Base-by-base conservation (phyloP, 2,329 filamentous ascomycete species). In the Ascochyta viciae-villosae region DNA sequence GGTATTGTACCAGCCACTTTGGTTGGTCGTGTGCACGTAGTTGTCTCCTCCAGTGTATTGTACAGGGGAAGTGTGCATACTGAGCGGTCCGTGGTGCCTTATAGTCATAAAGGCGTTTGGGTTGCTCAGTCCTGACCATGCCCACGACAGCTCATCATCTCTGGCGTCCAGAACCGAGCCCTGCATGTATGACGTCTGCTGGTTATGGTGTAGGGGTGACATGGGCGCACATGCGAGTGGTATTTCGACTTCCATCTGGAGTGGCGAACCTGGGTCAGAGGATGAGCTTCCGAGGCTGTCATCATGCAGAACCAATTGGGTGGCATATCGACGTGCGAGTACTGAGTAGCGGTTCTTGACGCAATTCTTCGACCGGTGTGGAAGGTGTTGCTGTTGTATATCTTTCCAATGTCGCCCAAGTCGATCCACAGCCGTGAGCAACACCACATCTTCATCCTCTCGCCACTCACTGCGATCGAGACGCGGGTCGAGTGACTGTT, bases 401-500 rank as follows among this genome's bases (percentile, higher is more conserved):
- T 74, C 69, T 49, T 74, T 75, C 76, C 76, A 78, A 53, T 76
- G 73, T 10, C 74, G 66, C 10, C 76, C 75, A 4, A 71, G 56
- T 26, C 61, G 63, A 27, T 68, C 37, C 0, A 56, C 53, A 10
- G 53, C 53, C 9, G 24, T 23, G 5, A 56, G 38, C 2, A 56
- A 24, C 1, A 24, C 42, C 4, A 59, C 3, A 72, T 74, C 75
- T 53, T 78, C 75, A n/a, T 62, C 49, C 8, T 73, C 69, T 9
- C 63, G 66, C 75, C 76, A 78, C 52, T 76, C 72, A 42, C 71
- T 76, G 31, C 71, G 74, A 53, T 77, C 70, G 45, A 81, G 64
- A 19, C 72, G 68, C 3, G 78, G 78, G 56, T 79, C 76, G 2
- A 80, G 72, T 8, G 73, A 77, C 26, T 78, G 77, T 40, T 78